These are phyloP conservation scores for Vachellia pachyceras DNA, from an alignment of 306 rosid species.

Conservation along the genomic window DNA sequence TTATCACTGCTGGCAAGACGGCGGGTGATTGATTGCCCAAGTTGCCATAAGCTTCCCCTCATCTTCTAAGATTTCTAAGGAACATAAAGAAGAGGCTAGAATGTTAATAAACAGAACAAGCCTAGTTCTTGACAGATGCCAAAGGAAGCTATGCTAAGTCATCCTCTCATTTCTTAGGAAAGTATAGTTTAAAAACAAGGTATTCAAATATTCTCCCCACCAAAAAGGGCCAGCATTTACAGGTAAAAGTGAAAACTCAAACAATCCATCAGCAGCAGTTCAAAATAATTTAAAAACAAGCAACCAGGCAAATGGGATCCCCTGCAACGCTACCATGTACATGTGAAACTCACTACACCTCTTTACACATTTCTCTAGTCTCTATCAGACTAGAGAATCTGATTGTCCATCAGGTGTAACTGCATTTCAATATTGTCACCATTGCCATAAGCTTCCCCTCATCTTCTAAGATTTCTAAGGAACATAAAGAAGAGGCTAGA, in stretches of 20 bases:
- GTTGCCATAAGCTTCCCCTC: conserved; percentile 84
- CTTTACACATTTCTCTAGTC: background rate
- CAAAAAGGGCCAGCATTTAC: background rate
- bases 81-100: background rate
- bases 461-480: conserved; percentile 46
- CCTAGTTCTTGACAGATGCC: background rate
- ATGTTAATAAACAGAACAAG: background rate
- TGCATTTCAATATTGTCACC: background rate
- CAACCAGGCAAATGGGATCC: background rate
- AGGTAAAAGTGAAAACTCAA: background rate
- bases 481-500: background rate
- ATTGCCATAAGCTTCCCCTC: conserved; percentile 84
- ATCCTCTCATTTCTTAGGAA: background rate
- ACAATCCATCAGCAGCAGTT: background rate
- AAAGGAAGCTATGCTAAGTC: background rate
- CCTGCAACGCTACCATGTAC: background rate
- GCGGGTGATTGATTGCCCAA: conserved; percentile 84
- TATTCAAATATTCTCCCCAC: background rate
- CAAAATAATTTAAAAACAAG: background rate
- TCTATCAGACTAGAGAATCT: background rate
- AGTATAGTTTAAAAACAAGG: background rate
- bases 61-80: conserved; percentile 46
- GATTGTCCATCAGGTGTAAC: background rate
- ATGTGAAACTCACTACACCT: background rate
- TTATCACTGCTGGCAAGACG: conserved; percentile 78